Percentiles rank a stretch among this genome's conserved stretches.
These are phyloP conservation scores for Cladosporium sp. DNA, from an alignment of 2,329 filamentous ascomycete genomes.

Conservation along the genomic window DNA sequence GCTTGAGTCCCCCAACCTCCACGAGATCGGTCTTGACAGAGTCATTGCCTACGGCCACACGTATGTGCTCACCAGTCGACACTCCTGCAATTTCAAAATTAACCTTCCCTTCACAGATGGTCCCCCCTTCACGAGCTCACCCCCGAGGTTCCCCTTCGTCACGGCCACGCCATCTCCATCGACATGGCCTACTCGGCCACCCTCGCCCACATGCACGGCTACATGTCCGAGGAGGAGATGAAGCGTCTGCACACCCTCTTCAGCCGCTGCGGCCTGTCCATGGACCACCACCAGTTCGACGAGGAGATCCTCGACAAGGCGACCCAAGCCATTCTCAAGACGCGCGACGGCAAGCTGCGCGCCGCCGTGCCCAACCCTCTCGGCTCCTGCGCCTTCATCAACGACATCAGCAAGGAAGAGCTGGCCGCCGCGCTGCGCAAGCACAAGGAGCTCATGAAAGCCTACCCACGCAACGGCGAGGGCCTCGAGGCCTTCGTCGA, in stretches of 20 bases:
- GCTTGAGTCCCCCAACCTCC: slow-evolving; percentile 68
- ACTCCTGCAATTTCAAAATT: slow-evolving; percentile 10
- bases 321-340: slow-evolving; percentile 67
- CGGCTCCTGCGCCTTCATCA: slow-evolving; percentile 64
- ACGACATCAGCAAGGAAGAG: slow-evolving; percentile 60
- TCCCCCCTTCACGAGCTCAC: slow-evolving; percentile 68
- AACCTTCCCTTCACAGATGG: slow-evolving; percentile 48
- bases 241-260: slow-evolving; percentile 63
- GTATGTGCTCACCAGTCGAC: slow-evolving; percentile 33
- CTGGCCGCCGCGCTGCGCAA: slow-evolving; percentile 56
- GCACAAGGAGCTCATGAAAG: slow-evolving; percentile 62
- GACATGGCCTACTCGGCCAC: slow-evolving; percentile 74
- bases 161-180: slow-evolving; percentile 70
- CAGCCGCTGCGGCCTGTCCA: slow-evolving; percentile 65
- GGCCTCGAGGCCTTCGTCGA: slow-evolving; percentile 69
- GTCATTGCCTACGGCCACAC: slow-evolving; percentile 73
- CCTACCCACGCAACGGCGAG: slow-evolving; percentile 59
- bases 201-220: slow-evolving; percentile 58
- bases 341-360: slow-evolving; percentile 63
- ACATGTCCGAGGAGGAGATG: slow-evolving; percentile 59
- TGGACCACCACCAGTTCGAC: slow-evolving; percentile 67
- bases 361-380: slow-evolving; percentile 66
- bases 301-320: slow-evolving; percentile 61
- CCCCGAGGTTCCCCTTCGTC: slow-evolving; percentile 63
- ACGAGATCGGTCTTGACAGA: slow-evolving; percentile 67